These are phyloP conservation scores for Pyropia yezoensis DNA, from an alignment of 23 red algal genomes.

Conservation along the genomic window DNA sequence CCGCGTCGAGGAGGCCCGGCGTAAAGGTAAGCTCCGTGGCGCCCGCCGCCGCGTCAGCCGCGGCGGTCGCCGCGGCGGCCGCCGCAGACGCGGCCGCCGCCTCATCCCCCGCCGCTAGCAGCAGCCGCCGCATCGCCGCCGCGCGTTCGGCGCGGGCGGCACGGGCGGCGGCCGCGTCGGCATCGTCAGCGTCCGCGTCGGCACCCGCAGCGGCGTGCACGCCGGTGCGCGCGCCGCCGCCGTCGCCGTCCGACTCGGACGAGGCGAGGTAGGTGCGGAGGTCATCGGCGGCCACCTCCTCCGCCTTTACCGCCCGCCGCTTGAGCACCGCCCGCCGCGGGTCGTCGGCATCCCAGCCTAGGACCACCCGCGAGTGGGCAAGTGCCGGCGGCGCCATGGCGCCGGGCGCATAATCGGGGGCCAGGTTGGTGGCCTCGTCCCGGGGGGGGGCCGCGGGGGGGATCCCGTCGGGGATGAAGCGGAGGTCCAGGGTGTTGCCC, in stretches of 20 bases:
- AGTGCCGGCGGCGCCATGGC: slow-evolving; percentile 45
- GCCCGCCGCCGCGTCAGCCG: slow-evolving; percentile 21
- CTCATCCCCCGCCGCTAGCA: slow-evolving; percentile 9
- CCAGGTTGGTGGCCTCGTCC: slow-evolving; percentile 46
- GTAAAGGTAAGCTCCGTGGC: slow-evolving; percentile 74
- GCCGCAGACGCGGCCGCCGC: slow-evolving; percentile 10
- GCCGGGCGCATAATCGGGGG: slow-evolving; percentile 50
- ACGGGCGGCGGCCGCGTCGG: slow-evolving; percentile 8
- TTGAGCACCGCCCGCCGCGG: slow-evolving; percentile 58
- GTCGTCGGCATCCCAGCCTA: slow-evolving; percentile 91
- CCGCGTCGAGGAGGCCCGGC: slow-evolving; percentile 67
- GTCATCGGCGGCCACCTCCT: slow-evolving; percentile 80
- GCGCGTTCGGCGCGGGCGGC: slow-evolving; percentile 10
- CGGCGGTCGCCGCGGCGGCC: slow-evolving; percentile 13
- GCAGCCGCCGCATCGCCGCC: neutral
- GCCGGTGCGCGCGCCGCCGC: neutral
- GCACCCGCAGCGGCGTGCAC: neutral
- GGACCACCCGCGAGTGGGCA: slow-evolving; percentile 48
- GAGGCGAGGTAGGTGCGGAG: slow-evolving; percentile 82
- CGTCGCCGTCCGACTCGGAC: slow-evolving; percentile 38
- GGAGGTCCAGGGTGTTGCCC: slow-evolving; percentile 72
- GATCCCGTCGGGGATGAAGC: slow-evolving; percentile 88
- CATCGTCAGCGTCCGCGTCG: slow-evolving; percentile 13
- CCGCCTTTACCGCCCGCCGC: slow-evolving; percentile 45
- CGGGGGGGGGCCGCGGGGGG: slow-evolving; percentile 32